Evolutionary conservation across 805 yeast genomes (phyloP), one percentile per base, ranked within the genome.

Genomic region (Candida vartiovaarae): DNA sequence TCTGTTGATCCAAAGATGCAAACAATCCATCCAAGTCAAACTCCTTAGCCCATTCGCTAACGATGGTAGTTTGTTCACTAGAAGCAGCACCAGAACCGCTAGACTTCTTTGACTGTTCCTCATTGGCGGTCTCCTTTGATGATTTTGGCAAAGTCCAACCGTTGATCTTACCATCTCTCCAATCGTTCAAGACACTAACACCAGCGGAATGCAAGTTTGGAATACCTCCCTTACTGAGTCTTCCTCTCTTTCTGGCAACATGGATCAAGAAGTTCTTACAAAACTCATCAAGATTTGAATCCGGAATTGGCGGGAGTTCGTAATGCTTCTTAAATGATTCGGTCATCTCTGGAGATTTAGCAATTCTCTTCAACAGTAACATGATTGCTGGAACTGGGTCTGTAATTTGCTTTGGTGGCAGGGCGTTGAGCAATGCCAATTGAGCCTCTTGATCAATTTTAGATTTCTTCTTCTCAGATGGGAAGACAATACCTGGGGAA

Each of bases 401-500:
- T 29, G 70, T 70, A 46, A 93, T 80, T 59, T 79, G 81, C 63
- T 87, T 87, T 37, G 91, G 87, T 28, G 97, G 95, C 44, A 93
- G 64, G 6, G 97, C 97, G 52, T 88, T 88, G 51, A 93, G 69
- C 46, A 93, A 72, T 5, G 93, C 86, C 50, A 93, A 72, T 57
- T 91, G 86, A n/a, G 98, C 95, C 58, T 84, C 85, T 62, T 82
- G 87, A 51, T 82, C 85, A 25, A 68, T 62, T 57, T 74, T 80
- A 46, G 69, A 63, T 50, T 68, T 68, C 54, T 71, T 74, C 53
- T 71, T 73, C 52, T 77, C 83, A 38, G 64, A 62, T 40, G 98
- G 98, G 79, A 93, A 91, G 34, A 93, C 96, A 49, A 91, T 93
- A 61, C 99, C 99, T 41, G 99, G 99, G 43, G 96, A 87, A 65